phyloP scores from a whole-genome alignment of 257 asterid genomes.

The Solanum dulcamara region DNA sequence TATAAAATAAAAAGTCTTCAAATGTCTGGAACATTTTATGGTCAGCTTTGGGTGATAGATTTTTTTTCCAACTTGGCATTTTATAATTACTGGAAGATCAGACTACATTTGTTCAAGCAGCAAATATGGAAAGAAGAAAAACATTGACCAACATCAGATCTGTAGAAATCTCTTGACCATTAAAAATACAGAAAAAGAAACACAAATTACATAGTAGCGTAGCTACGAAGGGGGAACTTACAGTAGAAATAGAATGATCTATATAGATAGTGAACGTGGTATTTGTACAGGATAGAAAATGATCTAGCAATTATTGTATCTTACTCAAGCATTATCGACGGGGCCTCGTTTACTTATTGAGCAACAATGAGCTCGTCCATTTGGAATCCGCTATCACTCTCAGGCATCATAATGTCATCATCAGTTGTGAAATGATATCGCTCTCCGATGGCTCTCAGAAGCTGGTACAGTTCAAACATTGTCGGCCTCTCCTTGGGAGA shows the following conservation, averaged over 20 bases:
- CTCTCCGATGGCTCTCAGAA: slow-evolving; percentile 65
- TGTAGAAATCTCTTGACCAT: background rate
- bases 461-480: slow-evolving; percentile 85
- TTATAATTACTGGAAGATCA: background rate
- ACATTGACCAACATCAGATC: background rate
- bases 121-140: background rate
- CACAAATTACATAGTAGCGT: background rate
- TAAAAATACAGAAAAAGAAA: background rate
- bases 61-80: background rate
- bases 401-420: slow-evolving; percentile 47
- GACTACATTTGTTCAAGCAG: background rate
- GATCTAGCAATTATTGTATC: background rate
- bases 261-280: background rate
- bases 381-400: slow-evolving; percentile 28
- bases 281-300: slow-evolving; percentile 3
- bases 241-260: background rate
- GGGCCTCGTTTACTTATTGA: slow-evolving; percentile 30
- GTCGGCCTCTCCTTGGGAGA: slow-evolving; percentile 71
- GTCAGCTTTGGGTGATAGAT: background rate
- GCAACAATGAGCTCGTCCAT: slow-evolving; percentile 81
- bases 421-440: slow-evolving; percentile 46
- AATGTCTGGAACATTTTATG: background rate
- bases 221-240: background rate
- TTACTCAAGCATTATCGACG: background rate
- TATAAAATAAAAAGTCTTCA: background rate